These are phyloP conservation scores for Podaxis sp. DNA, from an alignment of 768 basidiomycete species.

Conservation along the genomic window DNA sequence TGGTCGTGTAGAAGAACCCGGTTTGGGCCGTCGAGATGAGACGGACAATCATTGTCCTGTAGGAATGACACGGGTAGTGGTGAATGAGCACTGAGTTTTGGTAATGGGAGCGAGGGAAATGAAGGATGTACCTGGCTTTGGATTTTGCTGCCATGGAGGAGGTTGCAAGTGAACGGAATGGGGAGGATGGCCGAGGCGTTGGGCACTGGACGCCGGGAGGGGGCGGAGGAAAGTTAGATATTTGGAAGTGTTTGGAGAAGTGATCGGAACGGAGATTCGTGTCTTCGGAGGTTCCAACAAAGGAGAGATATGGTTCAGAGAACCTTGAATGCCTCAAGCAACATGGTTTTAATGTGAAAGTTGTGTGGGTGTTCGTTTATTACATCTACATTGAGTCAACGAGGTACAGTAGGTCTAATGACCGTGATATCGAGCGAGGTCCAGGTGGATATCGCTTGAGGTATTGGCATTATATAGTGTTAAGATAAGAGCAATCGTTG, in stretches of 20 bases:
- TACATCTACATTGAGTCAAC: too few relatives aligned
- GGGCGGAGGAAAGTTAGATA: neutral
- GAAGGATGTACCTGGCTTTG: conserved; percentile 49
- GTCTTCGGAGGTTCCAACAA: neutral
- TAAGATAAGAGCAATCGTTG: too few relatives aligned
- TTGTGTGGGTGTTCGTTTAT: neutral
- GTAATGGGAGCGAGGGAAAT: neutral
- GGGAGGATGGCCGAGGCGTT: neutral
- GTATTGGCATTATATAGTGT: too few relatives aligned
- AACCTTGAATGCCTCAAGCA: too few relatives aligned
- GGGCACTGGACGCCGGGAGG: neutral
- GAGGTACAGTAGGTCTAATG: too few relatives aligned
- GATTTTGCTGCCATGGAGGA: conserved; percentile 54
- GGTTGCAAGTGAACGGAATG: neutral
- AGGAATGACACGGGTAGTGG: neutral
- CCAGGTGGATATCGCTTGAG: too few relatives aligned
- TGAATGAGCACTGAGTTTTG: neutral
- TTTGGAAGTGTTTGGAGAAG: conserved; percentile 4
- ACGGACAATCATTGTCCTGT: conserved; percentile 79
- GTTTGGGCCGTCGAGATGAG: conserved; percentile 90
- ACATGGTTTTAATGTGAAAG: neutral
- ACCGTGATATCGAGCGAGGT: too few relatives aligned
- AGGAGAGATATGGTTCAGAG: too few relatives aligned
- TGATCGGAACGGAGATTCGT: neutral
- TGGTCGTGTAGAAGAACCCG: conserved; percentile 87